These are phyloP conservation scores for Striga hermonthica DNA, from an alignment of 305 asterid species.

Conservation along the genomic window DNA sequence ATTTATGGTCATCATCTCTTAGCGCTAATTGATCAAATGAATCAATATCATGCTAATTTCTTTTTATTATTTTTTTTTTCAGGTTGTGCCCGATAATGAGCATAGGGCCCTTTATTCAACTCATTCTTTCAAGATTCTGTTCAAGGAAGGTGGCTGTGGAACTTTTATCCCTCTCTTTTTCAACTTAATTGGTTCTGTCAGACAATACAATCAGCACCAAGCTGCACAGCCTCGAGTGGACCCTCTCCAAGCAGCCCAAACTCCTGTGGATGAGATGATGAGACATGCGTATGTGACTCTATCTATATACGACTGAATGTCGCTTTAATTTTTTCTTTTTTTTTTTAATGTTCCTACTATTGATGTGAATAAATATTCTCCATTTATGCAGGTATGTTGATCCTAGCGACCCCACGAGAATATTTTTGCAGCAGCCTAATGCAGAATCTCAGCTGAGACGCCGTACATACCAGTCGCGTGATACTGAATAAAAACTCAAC, in stretches of 20 bases:
- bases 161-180: slow-evolving; percentile 86
- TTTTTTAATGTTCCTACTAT: neutral
- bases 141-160: slow-evolving; percentile 99
- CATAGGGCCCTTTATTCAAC: slow-evolving; percentile 79
- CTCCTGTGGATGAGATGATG: slow-evolving; percentile 98
- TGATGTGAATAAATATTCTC: neutral
- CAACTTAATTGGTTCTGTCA: slow-evolving; percentile 71
- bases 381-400: slow-evolving; percentile 74
- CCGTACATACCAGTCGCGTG: slow-evolving; percentile 59
- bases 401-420: slow-evolving; percentile 91
- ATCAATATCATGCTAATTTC: slow-evolving; percentile 19
- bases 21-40: neutral
- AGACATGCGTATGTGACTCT: slow-evolving; percentile 73
- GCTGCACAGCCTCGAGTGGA: slow-evolving; percentile 55
- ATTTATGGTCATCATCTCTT: slow-evolving; percentile 5
- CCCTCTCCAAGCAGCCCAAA: slow-evolving; percentile 92
- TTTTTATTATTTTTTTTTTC: slow-evolving; percentile 8
- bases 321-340: neutral
- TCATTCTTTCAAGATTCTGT: slow-evolving; percentile 90
- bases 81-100: slow-evolving; percentile 91
- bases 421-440: slow-evolving; percentile 94
- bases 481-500: neutral
- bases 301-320: neutral
- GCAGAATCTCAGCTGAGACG: slow-evolving; percentile 80
- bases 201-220: slow-evolving; percentile 60